Evolutionary conservation across 345 rosid genomes (phyloP).

Genomic region (Trapa bicornis): DNA sequence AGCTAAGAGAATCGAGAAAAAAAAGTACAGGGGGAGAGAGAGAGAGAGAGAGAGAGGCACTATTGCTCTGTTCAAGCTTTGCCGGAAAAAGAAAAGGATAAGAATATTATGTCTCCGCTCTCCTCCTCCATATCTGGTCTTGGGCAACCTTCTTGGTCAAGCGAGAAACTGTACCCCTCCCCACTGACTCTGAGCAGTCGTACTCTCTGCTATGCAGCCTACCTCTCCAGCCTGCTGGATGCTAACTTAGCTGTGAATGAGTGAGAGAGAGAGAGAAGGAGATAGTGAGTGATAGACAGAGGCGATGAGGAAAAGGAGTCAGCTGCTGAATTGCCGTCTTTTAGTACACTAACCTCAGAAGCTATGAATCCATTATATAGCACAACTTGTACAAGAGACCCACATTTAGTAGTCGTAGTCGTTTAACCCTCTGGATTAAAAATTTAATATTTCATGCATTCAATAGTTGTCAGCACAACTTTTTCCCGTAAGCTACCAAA

Average conservation of each 20-base stretch:
- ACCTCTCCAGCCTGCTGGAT: neutral
- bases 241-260: neutral
- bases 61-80: neutral
- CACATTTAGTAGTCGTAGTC: too few relatives aligned
- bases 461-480: too few relatives aligned
- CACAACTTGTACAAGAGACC: too few relatives aligned
- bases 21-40: neutral
- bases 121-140: neutral
- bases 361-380: too few relatives aligned
- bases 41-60: neutral
- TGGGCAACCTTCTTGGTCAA: conserved; percentile 3
- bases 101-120: neutral
- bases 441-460: too few relatives aligned
- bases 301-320: too few relatives aligned
- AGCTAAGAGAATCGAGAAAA: conserved; percentile 1
- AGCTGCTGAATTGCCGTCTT: too few relatives aligned
- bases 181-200: neutral
- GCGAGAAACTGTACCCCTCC: neutral
- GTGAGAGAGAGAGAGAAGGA: neutral
- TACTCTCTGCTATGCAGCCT: neutral
- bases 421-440: too few relatives aligned
- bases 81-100: neutral
- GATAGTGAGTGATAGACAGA: too few relatives aligned
- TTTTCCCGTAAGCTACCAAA: too few relatives aligned
- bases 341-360: too few relatives aligned